Conservation (phyloP, 2,329 filamentous ascomycete genomes). For the Leptographium lundbergii region DNA sequence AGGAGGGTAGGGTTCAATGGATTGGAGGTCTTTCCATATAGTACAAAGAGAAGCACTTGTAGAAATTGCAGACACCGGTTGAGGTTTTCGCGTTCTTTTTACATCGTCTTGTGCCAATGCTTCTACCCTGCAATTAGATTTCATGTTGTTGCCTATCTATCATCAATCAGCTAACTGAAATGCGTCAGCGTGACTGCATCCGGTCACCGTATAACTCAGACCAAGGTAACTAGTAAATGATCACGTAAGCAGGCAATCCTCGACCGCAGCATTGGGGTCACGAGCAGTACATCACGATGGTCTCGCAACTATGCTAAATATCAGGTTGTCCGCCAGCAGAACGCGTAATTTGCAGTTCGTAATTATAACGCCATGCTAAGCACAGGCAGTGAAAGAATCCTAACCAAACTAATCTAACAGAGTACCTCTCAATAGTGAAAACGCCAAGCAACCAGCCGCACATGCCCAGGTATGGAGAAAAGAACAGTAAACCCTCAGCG, state of each 20-base stretch:
- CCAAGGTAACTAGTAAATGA: too few relatives aligned
- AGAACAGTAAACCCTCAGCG: not conserved
- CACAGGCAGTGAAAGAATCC: not conserved
- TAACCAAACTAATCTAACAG: not conserved
- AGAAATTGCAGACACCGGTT: constrained; percentile 4
- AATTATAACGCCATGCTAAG: not conserved
- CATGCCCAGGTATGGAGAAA: not conserved
- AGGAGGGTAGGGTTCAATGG: not conserved
- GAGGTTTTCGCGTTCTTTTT: not conserved
- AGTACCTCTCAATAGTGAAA: not conserved
- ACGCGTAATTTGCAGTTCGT: too few relatives aligned
- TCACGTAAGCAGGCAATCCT: too few relatives aligned
- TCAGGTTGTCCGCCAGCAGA: too few relatives aligned
- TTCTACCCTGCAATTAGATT: not conserved
- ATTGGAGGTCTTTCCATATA: constrained; percentile 1
- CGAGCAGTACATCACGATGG: too few relatives aligned
- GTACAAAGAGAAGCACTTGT: constrained; percentile 1
- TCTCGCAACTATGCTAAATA: too few relatives aligned
- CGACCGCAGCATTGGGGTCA: too few relatives aligned
- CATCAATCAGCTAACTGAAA: not conserved
- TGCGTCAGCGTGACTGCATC: too few relatives aligned
- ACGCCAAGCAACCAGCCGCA: not conserved
- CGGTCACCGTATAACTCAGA: too few relatives aligned
- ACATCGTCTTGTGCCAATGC: not conserved
- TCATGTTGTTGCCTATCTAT: not conserved